phyloP scores from a whole-genome alignment of 805 yeast species.

The Candida arabinofermentans region DNA sequence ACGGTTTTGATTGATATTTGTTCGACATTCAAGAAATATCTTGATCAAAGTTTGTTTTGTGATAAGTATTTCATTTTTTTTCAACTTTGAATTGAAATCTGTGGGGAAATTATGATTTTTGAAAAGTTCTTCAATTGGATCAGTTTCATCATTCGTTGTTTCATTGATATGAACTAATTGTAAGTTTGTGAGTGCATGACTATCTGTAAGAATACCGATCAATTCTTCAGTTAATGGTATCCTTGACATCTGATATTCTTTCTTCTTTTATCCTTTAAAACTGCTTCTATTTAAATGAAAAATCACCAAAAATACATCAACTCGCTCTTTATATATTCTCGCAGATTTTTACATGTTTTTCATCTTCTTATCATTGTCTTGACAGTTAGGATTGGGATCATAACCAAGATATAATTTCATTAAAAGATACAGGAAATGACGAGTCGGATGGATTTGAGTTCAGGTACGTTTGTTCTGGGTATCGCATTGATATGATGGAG shows the following conservation, averaged over 20 bases:
- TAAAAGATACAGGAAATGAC: too few species aligned
- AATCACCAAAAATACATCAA: neutral
- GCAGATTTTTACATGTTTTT: too few species aligned
- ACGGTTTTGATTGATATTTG: neutral
- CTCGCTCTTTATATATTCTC: too few species aligned
- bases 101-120: neutral
- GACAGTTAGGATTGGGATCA: too few species aligned
- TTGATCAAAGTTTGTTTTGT: slow-evolving; percentile 8
- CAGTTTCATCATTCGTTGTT: neutral
- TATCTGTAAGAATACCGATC: neutral
- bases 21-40: slow-evolving; percentile 18
- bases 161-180: neutral
- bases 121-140: neutral
- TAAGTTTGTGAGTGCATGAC: neutral
- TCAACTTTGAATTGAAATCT: neutral
- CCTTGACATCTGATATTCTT: neutral
- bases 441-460: too few species aligned
- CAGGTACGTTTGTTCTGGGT: too few species aligned
- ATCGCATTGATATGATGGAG: too few species aligned
- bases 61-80: neutral
- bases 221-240: neutral
- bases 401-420: too few species aligned
- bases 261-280: neutral
- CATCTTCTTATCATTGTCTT: too few species aligned
- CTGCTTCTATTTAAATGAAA: neutral